Base-by-base conservation (phyloP, 1,284 basidiomycete species). In the Cryptococcus hybrid region DNA sequence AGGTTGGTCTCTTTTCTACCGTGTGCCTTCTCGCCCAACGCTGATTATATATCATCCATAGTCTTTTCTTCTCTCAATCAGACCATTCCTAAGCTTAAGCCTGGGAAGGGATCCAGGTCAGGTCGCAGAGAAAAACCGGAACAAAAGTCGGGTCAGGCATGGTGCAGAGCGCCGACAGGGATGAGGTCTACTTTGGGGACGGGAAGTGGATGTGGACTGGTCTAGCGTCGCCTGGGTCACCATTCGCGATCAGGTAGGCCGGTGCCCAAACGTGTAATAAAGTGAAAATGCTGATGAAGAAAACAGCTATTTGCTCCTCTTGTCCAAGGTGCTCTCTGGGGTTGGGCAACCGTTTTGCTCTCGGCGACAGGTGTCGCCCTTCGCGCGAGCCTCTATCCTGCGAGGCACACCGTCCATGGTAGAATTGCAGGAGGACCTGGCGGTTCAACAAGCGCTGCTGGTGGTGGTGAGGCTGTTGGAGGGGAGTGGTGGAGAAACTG, bases 241-340 rank as follows among this genome's bases (percentile, higher is more conserved):
- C 0, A 39, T 77, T 7, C 54, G 71, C 48, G 77, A 78, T 69
- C 77, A 78, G 62, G 77, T 77, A 48, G 56, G 24, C 24, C 24
- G 24, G 74, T 71, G 15, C 15, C 30, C 40, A 42, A 9, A 9
- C 9, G n/a, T 42, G 40, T 42, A 9, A 42, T n/a, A 13, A 11
- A 34, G 13, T 45, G 0, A 15, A 13, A 37, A 39, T 40, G 18
- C n/a, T 43, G 9, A 12, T 12, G 15, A 8, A 12, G 35, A 30
- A 11, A 5, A 42, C 43, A 72, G 70, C 35, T 72, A 18, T 36
- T 70, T 42, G 70, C 67, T 0, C 76, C 76, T 0, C 60, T 78
- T 5, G 54, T 74, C 37, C 75, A 77, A 63, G 76, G 76, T 38
- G 69, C 73, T 36, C 58, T 76, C 39, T 78, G 76, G 76, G 76